A percentile compares a stretch with the other conserved stretches of the same genome.
These are phyloP conservation scores for Hydrangea macrophylla DNA, from an alignment of 148 eudicot genomes.

Conservation along the genomic window DNA sequence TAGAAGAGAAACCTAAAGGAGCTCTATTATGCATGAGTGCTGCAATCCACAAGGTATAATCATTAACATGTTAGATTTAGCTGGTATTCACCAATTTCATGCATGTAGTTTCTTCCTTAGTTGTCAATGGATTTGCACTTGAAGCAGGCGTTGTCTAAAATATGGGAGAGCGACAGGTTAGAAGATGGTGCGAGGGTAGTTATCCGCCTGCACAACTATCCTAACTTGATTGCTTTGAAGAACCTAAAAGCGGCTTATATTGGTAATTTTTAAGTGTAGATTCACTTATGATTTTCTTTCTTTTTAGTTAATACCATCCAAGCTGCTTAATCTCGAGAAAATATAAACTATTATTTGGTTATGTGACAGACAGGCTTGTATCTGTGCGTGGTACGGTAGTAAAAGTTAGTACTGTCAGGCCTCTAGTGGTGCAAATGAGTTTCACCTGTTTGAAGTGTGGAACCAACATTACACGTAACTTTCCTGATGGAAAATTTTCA, in stretches of 20 bases:
- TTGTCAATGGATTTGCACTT: neutral
- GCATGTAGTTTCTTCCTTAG: neutral
- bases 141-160: slow-evolving; percentile 45
- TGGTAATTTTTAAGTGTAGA: slow-evolving; percentile 41
- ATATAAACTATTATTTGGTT: slow-evolving; percentile 15
- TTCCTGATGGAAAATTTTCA: slow-evolving; percentile 96
- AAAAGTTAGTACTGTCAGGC: slow-evolving; percentile 92
- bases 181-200: slow-evolving; percentile 52
- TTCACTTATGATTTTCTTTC: neutral
- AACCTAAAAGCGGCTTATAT: slow-evolving; percentile 98
- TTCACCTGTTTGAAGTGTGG: slow-evolving; percentile 82
- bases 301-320: neutral
- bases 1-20: slow-evolving; percentile 75
- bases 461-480: slow-evolving; percentile 59
- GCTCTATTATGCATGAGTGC: slow-evolving; percentile 89
- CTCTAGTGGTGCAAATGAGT: slow-evolving; percentile 77
- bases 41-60: slow-evolving; percentile 81
- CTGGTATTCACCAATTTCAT: neutral
- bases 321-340: neutral
- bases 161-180: slow-evolving; percentile 35
- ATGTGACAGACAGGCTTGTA: slow-evolving; percentile 78
- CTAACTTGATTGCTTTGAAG: slow-evolving; percentile 83
- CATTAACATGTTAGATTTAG: neutral
- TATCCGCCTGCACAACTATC: slow-evolving; percentile 74
- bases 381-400: slow-evolving; percentile 85